Conservation (phyloP, 768 basidiomycete species). For the Lactarius quietus region DNA sequence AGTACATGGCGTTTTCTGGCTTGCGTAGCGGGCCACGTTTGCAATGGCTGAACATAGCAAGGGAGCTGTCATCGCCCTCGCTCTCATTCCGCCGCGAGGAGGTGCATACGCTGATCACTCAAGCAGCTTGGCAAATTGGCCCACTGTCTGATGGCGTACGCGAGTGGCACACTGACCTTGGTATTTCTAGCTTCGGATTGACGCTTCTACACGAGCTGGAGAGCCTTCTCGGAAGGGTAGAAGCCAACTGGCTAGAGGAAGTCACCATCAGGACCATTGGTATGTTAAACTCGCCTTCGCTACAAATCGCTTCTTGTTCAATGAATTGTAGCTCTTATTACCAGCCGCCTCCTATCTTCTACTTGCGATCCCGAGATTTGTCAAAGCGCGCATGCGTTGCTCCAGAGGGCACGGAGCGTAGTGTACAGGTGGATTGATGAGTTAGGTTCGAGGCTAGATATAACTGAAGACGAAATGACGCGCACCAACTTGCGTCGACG, state of each 20-base stretch:
- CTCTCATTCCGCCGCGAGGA: conserved; percentile 39
- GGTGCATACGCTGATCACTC: conserved; percentile 43
- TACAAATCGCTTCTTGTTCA: too few species aligned
- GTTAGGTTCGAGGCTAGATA: background rate
- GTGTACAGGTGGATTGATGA: conserved; percentile 3
- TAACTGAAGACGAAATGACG: background rate
- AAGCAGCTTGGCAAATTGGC: conserved; percentile 44
- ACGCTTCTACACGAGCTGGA: conserved; percentile 37
- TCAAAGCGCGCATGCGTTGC: background rate
- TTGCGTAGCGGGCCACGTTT: conserved; percentile 43
- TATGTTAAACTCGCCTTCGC: background rate
- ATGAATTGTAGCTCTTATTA: background rate
- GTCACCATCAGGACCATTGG: background rate
- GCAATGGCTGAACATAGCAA: conserved; percentile 35
- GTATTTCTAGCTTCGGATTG: conserved; percentile 33
- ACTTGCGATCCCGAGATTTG: background rate
- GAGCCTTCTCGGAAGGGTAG: conserved; percentile 34
- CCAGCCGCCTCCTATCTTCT: conserved; percentile 2
- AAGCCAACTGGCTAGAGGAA: conserved; percentile 39
- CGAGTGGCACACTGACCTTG: conserved; percentile 42
- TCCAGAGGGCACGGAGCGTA: background rate
- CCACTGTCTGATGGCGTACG: conserved; percentile 22
- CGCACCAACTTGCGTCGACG: background rate
- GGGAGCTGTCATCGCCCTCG: conserved; percentile 37
- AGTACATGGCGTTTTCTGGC: conserved; percentile 44